A percentile compares a stretch with the other conserved stretches of the same genome.
Evolutionary conservation across 768 basidiomycete species (phyloP).

Genomic region (Suillus decipiens): DNA sequence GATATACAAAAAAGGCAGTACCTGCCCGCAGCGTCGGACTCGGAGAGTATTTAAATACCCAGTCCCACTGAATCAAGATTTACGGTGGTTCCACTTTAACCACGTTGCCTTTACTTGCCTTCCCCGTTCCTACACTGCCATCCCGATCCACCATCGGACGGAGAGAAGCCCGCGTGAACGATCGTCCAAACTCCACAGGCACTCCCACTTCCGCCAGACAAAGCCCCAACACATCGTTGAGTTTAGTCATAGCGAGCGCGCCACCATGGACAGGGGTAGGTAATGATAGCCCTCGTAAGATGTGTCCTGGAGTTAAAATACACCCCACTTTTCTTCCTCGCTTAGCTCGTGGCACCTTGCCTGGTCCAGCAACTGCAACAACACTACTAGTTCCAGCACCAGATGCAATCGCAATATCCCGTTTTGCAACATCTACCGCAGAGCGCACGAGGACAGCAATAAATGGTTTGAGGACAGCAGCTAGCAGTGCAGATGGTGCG

Average conservation of each 20-base stretch:
- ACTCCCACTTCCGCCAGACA: conserved; percentile 35
- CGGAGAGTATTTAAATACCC: neutral
- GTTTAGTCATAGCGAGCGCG: conserved; percentile 10
- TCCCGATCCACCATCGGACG: neutral
- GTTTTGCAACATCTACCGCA: conserved; percentile 34
- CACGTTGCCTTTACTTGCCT: too few relatives aligned
- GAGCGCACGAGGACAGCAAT: conserved; percentile 35
- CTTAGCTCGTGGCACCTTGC: conserved; percentile 22
- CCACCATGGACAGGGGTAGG: conserved; percentile 9
- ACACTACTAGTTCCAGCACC: conserved; percentile 13
- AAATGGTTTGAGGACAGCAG: conserved; percentile 34
- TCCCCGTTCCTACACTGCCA: neutral
- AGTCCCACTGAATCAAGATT: conserved; percentile 4
- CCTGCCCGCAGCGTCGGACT: neutral
- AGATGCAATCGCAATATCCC: conserved; percentile 29
- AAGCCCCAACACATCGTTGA: conserved; percentile 25
- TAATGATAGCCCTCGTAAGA: conserved; percentile 38
- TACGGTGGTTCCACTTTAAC: neutral
- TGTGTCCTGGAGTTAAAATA: conserved; percentile 40
- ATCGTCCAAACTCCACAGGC: conserved; percentile 23
- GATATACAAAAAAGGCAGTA: neutral
- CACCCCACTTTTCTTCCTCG: conserved; percentile 27
- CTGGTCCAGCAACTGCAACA: conserved; percentile 21
- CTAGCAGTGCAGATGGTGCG: conserved; percentile 40
- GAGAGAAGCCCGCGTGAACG: conserved; percentile 1